Evolutionary conservation across 306 rosid species (phyloP), one percentile per base, ranked within the genome.

Genomic region (Cajanus cajan): DNA sequence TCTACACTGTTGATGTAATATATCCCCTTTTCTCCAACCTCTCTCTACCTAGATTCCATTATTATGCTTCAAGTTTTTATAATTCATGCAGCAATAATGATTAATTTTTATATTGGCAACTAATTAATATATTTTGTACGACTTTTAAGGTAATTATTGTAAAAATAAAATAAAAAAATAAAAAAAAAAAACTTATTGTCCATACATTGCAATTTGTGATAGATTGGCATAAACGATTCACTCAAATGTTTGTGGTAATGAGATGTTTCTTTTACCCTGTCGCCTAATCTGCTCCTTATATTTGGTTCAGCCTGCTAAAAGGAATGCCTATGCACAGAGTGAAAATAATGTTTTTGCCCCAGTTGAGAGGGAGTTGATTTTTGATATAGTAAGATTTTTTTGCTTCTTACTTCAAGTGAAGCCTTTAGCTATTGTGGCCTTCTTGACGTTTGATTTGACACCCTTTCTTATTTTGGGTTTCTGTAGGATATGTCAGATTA

Each of bases 401-500:
- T 50, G 8, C 34, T 16, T 13, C 37, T 11, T 47, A 50, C 41
- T 71, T 47, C 6, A 1, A 71, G 24, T 48, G 57, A 48, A 44
- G 66, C 44, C 33, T 62, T 62, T 80, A n/a, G 48, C 71, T 70
- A 8, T 28, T 54, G 9, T 31, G 5, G 36, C 16, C 24, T 76
- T 55, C 21, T 76, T 79, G 10, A 66, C 40, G 18, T 64, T 44
- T 68, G 48, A 63, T 64, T 44, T 68, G 48, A 63, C 44, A 50
- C 54, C 34, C 15, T 50, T 6, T 47, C 8, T 16, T 15, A 4
- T 71, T 63, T 15, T 52, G 34, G 55, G 69, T 15, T 69, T 75
- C 6, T 21, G 70, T 89, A 93, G 98, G 99, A 95, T 88, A 91
- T 95, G 77, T 65, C 96, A 31, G 98, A 93, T 80, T 95, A 95